Evolutionary conservation across 805 yeast genomes (phyloP).

Genomic region (Schwanniomyces polymorphus): DNA sequence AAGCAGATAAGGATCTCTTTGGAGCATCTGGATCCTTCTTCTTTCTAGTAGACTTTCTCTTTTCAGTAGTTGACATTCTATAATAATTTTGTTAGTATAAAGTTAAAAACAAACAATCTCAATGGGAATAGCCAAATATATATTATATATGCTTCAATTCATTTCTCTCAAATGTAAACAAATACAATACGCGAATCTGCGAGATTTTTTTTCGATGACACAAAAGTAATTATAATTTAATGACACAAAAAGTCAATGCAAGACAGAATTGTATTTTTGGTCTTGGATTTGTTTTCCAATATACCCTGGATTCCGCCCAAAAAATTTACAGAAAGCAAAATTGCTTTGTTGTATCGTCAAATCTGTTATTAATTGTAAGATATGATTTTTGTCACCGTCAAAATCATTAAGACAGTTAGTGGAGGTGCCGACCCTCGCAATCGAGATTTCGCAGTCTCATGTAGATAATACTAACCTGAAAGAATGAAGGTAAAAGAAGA

Average conservation of each 20-base stretch:
- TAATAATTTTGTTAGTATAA: conserved; percentile 5
- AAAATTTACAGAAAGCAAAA: not conserved
- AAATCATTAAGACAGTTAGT: not conserved
- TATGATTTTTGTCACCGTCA: not conserved
- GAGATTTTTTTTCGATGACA: not conserved
- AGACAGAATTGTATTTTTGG: not conserved
- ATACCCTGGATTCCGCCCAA: not conserved
- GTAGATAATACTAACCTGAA: not conserved
- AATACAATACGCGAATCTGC: conserved; percentile 1
- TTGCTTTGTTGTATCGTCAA: not conserved
- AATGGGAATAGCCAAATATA: not conserved
- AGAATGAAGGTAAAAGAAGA: not conserved
- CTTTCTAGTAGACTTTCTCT: conserved; percentile 45
- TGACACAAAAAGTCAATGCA: not conserved
- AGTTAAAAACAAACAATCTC: not conserved
- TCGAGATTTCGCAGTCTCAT: not conserved
- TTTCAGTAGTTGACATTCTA: conserved; percentile 29
- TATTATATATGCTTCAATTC: not conserved
- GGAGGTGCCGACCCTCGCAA: not conserved
- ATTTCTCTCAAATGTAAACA: not conserved
- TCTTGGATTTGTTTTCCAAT: not conserved
- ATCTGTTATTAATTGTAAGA: not conserved
- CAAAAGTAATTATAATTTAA: not conserved
- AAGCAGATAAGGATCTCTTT: conserved; percentile 96
- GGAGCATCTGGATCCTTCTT: conserved; percentile 95